phyloP scores from a whole-genome alignment of 2,329 filamentous ascomycete species.

The Colletotrichum musicola region DNA sequence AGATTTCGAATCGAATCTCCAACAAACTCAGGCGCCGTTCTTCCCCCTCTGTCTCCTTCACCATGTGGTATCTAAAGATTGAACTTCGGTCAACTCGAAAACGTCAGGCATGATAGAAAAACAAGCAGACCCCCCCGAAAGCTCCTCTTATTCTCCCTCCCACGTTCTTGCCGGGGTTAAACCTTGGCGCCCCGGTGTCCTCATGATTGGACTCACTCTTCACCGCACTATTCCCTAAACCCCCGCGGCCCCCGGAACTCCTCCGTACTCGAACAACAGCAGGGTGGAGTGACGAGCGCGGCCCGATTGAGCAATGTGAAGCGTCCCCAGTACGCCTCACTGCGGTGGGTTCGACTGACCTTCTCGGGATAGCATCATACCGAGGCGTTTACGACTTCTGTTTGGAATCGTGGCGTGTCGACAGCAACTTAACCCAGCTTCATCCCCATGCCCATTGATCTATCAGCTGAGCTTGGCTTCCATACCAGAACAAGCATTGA shows the following conservation, averaged over 20 bases:
- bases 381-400: slow-evolving; percentile 31
- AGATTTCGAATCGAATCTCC: no score
- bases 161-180: slow-evolving; percentile 3
- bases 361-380: slow-evolving; percentile 17
- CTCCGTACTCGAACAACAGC: slow-evolving; percentile 1
- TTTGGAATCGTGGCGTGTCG: slow-evolving; percentile 19
- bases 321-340: slow-evolving; percentile 7
- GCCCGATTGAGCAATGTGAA: slow-evolving; percentile 31
- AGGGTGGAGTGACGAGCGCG: slow-evolving; percentile 9
- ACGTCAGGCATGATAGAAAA: no score
- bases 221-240: slow-evolving; percentile 10
- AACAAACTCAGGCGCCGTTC: no score
- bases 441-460: background rate
- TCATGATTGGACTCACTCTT: slow-evolving; percentile 9
- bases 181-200: background rate
- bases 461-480: background rate
- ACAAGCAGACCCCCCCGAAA: no score
- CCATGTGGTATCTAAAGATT: no score
- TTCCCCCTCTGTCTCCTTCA: no score
- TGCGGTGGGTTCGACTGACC: slow-evolving; percentile 11
- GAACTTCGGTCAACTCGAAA: no score
- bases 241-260: slow-evolving; percentile 6
- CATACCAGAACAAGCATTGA: background rate
- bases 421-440: slow-evolving; percentile 4
- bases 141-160: background rate